Conservation (phyloP, 805 yeast genomes). For the Metahyphopichia silvanorum region DNA sequence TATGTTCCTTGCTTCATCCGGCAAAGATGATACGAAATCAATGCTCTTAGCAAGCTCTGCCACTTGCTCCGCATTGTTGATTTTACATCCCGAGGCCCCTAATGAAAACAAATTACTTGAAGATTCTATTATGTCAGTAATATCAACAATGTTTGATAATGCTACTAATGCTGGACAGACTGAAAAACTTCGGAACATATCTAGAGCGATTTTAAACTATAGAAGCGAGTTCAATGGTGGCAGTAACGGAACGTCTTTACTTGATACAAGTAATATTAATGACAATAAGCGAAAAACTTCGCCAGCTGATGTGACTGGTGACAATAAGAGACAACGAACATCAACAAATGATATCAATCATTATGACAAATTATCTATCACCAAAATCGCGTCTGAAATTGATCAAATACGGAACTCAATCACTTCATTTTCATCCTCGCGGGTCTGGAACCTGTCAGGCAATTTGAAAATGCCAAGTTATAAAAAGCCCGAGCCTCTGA, state of each 20-base stretch:
- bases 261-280: conserved; percentile 1
- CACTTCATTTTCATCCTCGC: conserved; percentile 4
- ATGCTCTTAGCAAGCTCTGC: conserved; percentile 35
- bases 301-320: conserved; percentile 1
- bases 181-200: conserved; percentile 19
- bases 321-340: conserved; percentile 3
- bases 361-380: conserved; percentile 8
- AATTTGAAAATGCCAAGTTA: conserved; percentile 24
- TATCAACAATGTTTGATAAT: conserved; percentile 20
- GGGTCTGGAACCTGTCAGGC: conserved; percentile 8
- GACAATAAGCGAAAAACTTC: conserved; percentile 4
- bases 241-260: background rate
- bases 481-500: conserved; percentile 12
- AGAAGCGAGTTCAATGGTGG: conserved; percentile 2
- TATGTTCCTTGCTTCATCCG: conserved; percentile 30
- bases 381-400: conserved; percentile 9
- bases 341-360: conserved; percentile 3
- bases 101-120: conserved; percentile 20
- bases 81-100: conserved; percentile 28
- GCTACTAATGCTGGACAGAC: conserved; percentile 17
- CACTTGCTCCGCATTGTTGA: conserved; percentile 35
- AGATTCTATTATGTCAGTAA: conserved; percentile 17
- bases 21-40: conserved; percentile 29
- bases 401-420: conserved; percentile 12
- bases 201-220: conserved; percentile 11